Percentiles rank a stretch among this genome's conserved stretches.
These are phyloP conservation scores for Laburnicola sp. DNA, from an alignment of 2,329 filamentous ascomycete genomes.

Conservation along the genomic window DNA sequence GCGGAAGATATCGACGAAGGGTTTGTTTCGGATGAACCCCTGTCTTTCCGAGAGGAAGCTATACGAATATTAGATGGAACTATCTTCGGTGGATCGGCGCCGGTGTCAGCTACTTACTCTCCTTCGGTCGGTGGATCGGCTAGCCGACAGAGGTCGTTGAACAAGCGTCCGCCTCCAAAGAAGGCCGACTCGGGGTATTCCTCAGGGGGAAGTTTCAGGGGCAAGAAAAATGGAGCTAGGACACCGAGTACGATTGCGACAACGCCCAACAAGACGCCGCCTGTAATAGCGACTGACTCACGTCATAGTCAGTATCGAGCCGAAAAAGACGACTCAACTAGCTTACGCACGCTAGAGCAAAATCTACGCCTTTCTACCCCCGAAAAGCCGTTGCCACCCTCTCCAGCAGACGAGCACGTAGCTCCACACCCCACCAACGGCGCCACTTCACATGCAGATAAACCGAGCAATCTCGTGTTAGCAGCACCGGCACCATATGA, in stretches of 20 bases:
- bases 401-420: slow-evolving; percentile 15
- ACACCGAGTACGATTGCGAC: slow-evolving; percentile 14
- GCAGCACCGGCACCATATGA: not conserved
- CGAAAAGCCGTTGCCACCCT: slow-evolving; percentile 16
- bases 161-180: slow-evolving; percentile 26
- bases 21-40: slow-evolving; percentile 10
- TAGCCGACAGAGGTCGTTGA: not conserved
- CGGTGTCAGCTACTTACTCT: not conserved
- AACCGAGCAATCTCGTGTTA: not conserved
- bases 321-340: slow-evolving; percentile 12
- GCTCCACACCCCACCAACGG: slow-evolving; percentile 11
- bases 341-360: slow-evolving; percentile 23
- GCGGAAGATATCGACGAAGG: slow-evolving; percentile 10
- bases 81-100: slow-evolving; percentile 20
- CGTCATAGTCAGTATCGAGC: slow-evolving; percentile 14
- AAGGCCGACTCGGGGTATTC: slow-evolving; percentile 48
- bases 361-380: slow-evolving; percentile 19
- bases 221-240: slow-evolving; percentile 10
- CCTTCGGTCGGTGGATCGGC: not conserved
- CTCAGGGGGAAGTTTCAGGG: slow-evolving; percentile 39
- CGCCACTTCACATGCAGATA: slow-evolving; percentile 14
- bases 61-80: slow-evolving; percentile 31
- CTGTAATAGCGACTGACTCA: slow-evolving; percentile 14
- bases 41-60: slow-evolving; percentile 9
- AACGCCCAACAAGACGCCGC: slow-evolving; percentile 7